Conservation (phyloP, 768 basidiomycete species). For the Russula sp. region DNA sequence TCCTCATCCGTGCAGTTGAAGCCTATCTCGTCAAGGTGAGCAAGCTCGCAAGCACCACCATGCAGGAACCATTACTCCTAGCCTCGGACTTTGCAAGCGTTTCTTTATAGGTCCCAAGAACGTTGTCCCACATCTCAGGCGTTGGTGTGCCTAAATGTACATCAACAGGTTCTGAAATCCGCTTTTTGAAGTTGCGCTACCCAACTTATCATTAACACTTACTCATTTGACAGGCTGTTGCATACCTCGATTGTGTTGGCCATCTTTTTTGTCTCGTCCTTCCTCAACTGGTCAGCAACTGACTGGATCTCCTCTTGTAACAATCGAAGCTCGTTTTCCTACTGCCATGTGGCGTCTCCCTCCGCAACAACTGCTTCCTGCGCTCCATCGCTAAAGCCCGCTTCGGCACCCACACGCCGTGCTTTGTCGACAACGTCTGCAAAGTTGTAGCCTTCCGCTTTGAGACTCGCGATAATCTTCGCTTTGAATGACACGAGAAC, state of each 20-base stretch:
- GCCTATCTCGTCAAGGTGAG: slow-evolving; percentile 41
- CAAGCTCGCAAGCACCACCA: neutral
- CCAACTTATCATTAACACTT: neutral
- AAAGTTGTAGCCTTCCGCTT: slow-evolving; percentile 82
- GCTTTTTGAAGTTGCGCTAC: slow-evolving; percentile 85
- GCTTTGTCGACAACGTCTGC: slow-evolving; percentile 70
- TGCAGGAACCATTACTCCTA: slow-evolving; percentile 50
- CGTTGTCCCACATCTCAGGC: slow-evolving; percentile 87
- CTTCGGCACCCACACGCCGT: slow-evolving; percentile 53
- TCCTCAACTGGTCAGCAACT: slow-evolving; percentile 85
- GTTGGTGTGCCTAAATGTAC: slow-evolving; percentile 71
- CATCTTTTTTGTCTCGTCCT: slow-evolving; percentile 99
- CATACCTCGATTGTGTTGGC: slow-evolving; percentile 88
- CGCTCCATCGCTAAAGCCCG: slow-evolving; percentile 58
- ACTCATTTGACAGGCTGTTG: neutral
- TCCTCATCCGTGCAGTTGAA: slow-evolving; percentile 96
- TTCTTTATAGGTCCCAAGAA: slow-evolving; percentile 65
- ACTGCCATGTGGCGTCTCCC: slow-evolving; percentile 67
- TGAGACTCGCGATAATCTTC: slow-evolving; percentile 66
- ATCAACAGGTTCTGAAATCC: slow-evolving; percentile 90
- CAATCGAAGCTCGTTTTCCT: slow-evolving; percentile 72
- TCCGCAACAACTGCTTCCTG: slow-evolving; percentile 63
- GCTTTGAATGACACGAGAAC: slow-evolving; percentile 74
- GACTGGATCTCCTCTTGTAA: slow-evolving; percentile 72
- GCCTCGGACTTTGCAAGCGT: slow-evolving; percentile 69